Evolutionary conservation across 176 grass and related monocot genomes (phyloP), one percentile per base, ranked within the genome.

Genomic region (Bonia amplexicaulis): DNA sequence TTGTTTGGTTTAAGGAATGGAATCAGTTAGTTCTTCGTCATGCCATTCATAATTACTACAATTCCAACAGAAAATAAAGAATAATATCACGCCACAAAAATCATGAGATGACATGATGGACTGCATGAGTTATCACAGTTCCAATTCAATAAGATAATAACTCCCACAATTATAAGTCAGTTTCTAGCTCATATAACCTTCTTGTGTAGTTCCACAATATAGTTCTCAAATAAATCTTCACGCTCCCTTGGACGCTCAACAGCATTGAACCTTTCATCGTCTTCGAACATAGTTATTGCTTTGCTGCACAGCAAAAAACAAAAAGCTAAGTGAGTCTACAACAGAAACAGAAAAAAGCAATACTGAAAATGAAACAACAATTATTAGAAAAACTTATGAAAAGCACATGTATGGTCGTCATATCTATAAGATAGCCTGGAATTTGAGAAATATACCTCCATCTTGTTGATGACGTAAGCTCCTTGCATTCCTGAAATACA

Each of bases 211-310:
- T 99, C 93, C 26, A 85, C 84, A n/a, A 96, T 55, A 91, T 99
- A 99, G 62, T 78, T 92, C 81, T 99, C 96, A 88, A 94, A 99
- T 70, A 99, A 86, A 86, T 99, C 93, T 86, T 99, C 96, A 64
- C 93, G 93, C 17, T 99, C 96, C 88, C 88, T 96, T 44, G 88
- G 23, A 9, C 78, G 78, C 2, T 80, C 78, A 80, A 80, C 47
- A 80, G 78, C 64, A 54, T n/a, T 80, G 78, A 80, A 80, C 78
- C 78, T 80, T 80, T 68, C 64, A 80, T 80, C 78, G 12, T 53
- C 46, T 65, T 67, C 93, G 86, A 99, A 96, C 90, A 96, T 94
- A 79, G 82, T 89, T 84, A 92, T 87, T 25, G 93, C 93, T 94
- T 99, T 99, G 86, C 96, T 99, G 88, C 66, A 57, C 35, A 68